phyloP scores from a whole-genome alignment of 2,329 filamentous ascomycete species.

The Xylariaceae sp. region DNA sequence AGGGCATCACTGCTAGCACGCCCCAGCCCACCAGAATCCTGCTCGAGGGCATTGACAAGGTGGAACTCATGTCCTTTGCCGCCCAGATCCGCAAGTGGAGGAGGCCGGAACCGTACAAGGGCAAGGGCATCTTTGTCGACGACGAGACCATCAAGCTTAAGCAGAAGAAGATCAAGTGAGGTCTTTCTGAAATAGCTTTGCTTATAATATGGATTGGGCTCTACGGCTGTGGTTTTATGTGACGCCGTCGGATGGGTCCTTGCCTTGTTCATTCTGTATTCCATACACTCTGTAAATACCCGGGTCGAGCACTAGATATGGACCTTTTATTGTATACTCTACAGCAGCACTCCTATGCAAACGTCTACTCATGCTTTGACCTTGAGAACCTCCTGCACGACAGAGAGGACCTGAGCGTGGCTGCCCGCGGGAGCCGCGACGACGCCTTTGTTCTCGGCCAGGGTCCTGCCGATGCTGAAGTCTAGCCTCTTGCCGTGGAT shows the following conservation, averaged over 20 bases:
- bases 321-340: conserved; percentile 23
- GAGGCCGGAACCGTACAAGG: conserved; percentile 95
- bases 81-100: conserved; percentile 86
- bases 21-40: conserved; percentile 89
- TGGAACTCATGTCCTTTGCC: conserved; percentile 85
- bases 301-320: conserved; percentile 20
- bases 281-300: conserved; percentile 27
- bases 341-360: conserved; percentile 4
- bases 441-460: conserved; percentile 89
- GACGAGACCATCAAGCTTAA: conserved; percentile 97
- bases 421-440: conserved; percentile 78
- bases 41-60: conserved; percentile 81
- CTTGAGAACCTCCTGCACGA: conserved; percentile 73
- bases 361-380: conserved; percentile 32
- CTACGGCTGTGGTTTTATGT: conserved; percentile 2
- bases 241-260: conserved; percentile 5
- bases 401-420: conserved; percentile 72
- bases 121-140: conserved; percentile 98
- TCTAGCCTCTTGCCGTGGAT: conserved; percentile 79
- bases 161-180: conserved; percentile 92
- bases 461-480: conserved; percentile 80
- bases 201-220: conserved; percentile 2
- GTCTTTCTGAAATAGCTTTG: conserved; percentile 10
- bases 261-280: conserved; percentile 9
- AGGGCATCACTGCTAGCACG: conserved; percentile 78